Conservation (phyloP, 106 monocot genomes). For the Dioscorea alata region DNA sequence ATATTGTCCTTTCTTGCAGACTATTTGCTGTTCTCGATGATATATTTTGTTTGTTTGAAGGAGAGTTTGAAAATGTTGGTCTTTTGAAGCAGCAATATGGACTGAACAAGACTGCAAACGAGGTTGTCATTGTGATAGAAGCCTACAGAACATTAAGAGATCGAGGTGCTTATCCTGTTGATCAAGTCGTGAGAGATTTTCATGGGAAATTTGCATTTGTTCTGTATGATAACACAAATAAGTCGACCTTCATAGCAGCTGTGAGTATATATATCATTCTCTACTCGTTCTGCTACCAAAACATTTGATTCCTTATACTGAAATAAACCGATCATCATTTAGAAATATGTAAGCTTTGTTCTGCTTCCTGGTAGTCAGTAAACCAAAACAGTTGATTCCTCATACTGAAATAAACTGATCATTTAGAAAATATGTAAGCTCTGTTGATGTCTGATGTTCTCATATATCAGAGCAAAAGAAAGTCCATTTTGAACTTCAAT, state of each 20-base stretch:
- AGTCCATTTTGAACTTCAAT: too few species aligned
- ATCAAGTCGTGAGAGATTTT: constrained; percentile 45
- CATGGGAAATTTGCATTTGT: constrained; percentile 41
- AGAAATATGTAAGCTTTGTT: too few species aligned
- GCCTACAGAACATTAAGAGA: constrained; percentile 43
- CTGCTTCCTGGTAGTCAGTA: background rate
- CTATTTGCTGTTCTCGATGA: constrained; percentile 38
- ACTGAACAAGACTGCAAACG: constrained; percentile 33
- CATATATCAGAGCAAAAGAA: too few species aligned
- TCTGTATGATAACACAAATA: constrained; percentile 27
- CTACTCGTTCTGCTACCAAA: too few species aligned
- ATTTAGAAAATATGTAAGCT: too few species aligned
- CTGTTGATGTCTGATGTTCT: too few species aligned
- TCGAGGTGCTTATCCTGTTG: constrained; percentile 34
- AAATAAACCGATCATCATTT: too few species aligned
- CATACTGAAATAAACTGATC: too few species aligned
- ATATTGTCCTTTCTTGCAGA: constrained; percentile 11
- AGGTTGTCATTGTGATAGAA: constrained; percentile 42
- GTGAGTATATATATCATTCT: constrained; percentile 22
- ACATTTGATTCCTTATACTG: too few species aligned
- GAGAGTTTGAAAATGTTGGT: constrained; percentile 36
- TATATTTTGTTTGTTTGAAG: constrained; percentile 47
- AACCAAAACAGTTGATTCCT: too few species aligned
- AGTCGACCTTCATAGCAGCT: constrained; percentile 31
- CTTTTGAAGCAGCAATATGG: constrained; percentile 41